phyloP scores from a whole-genome alignment of 176 grass and related monocot genomes.

The Eleusine indica region DNA sequence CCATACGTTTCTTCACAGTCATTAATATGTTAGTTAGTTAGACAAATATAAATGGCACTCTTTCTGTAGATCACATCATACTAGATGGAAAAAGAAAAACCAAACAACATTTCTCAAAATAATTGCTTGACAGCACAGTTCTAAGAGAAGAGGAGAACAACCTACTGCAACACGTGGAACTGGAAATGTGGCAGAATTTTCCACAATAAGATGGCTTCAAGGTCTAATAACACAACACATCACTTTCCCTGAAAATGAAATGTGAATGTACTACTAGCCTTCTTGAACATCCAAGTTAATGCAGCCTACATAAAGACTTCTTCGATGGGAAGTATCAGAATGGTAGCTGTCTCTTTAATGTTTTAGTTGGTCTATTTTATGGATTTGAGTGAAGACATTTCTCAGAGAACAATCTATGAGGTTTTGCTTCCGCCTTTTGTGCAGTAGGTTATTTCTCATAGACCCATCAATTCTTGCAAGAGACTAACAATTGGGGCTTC shows the following conservation, averaged over 20 bases:
- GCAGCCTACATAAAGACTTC: constrained; percentile 1
- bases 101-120: constrained; percentile 17
- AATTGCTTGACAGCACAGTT: constrained; percentile 16
- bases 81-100: constrained; percentile 16
- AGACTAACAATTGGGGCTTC: neutral
- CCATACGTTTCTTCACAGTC: neutral
- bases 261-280: neutral
- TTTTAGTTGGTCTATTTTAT: neutral
- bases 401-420: too few species aligned
- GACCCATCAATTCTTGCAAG: neutral
- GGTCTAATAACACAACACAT: constrained; percentile 3
- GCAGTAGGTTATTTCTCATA: neutral
- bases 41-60: constrained; percentile 9
- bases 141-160: neutral
- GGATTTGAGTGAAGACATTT: neutral
- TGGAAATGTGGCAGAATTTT: constrained; percentile 17
- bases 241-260: constrained; percentile 9
- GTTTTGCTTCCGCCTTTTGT: neutral
- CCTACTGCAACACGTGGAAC: constrained; percentile 12
- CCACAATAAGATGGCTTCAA: neutral
- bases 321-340: neutral
- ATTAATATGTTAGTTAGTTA: neutral
- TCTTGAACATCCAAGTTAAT: constrained; percentile 30
- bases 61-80: constrained; percentile 17
- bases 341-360: neutral